Conservation (phyloP, 1,139 yeast species). For the Scheffersomyces stambukii region DNA sequence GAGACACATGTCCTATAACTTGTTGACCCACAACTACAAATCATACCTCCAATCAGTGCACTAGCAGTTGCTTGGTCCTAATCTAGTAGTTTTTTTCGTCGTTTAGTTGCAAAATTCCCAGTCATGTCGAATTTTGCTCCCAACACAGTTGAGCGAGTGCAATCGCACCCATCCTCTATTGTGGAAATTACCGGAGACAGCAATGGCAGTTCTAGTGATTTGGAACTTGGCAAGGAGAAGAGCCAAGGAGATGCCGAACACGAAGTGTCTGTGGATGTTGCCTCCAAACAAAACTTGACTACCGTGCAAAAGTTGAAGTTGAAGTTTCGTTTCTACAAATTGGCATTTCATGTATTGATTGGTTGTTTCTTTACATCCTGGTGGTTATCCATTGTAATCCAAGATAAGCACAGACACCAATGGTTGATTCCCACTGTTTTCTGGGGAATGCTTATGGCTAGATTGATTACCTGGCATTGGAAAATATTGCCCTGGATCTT, state of each 20-base stretch:
- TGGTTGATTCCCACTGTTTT: slow-evolving; percentile 65
- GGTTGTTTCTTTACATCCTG: slow-evolving; percentile 58
- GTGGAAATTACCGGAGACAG: slow-evolving; percentile 4
- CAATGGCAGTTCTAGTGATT: no score
- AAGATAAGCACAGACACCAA: slow-evolving; percentile 46
- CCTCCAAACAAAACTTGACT: slow-evolving; percentile 2
- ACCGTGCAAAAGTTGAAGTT: slow-evolving; percentile 14
- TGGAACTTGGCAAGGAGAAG: slow-evolving; percentile 1
- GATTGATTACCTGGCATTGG: slow-evolving; percentile 53
- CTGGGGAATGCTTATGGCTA: slow-evolving; percentile 51
- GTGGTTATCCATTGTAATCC: slow-evolving; percentile 61
- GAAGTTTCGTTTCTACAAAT: slow-evolving; percentile 19
- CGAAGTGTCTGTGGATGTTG: slow-evolving; percentile 5
- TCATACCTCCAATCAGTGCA: slow-evolving; percentile 13
- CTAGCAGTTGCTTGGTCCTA: no score
- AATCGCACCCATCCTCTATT: no score
- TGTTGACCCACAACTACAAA: slow-evolving; percentile 11
- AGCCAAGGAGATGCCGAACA: slow-evolving; percentile 2
- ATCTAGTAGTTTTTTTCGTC: no score
- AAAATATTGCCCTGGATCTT: slow-evolving; percentile 34
- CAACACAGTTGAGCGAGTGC: no score
- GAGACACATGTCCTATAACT: slow-evolving; percentile 11
- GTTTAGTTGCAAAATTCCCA: no score
- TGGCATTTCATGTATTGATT: slow-evolving; percentile 26
- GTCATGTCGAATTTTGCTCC: no score